Evolutionary conservation across 2,329 filamentous ascomycete genomes (phyloP).

Genomic region (Alternaria tenuissima): DNA sequence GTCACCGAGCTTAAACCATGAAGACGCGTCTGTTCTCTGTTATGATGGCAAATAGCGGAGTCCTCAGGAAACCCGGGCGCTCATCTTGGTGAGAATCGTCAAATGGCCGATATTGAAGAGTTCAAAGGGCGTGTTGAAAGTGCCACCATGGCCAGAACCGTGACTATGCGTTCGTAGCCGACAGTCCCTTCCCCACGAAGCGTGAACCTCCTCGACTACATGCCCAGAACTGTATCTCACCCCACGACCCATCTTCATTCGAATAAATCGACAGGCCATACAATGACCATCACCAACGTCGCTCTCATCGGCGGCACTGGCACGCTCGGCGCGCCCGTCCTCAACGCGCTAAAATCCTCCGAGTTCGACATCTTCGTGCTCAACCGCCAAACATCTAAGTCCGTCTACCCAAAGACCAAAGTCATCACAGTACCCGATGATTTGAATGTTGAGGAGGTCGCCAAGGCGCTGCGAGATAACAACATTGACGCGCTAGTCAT

Average conservation of each 20-base stretch:
- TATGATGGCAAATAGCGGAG: no score
- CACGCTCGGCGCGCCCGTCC: conserved; percentile 45
- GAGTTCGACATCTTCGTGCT: conserved; percentile 46
- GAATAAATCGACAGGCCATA: background rate
- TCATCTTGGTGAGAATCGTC: rapidly evolving
- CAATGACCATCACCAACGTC: conserved; percentile 50
- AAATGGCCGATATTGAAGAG: background rate
- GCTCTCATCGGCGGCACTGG: conserved; percentile 52
- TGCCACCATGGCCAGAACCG: no score
- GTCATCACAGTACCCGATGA: conserved; percentile 53
- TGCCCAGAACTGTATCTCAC: background rate
- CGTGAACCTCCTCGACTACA: background rate
- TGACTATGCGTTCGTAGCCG: conserved; percentile 4
- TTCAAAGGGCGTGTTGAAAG: no score
- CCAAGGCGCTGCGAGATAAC: conserved; percentile 55
- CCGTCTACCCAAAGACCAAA: conserved; percentile 53
- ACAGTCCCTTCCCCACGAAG: background rate
- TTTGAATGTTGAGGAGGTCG: conserved; percentile 40
- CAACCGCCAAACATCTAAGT: conserved; percentile 47
- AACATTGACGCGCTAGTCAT: conserved; percentile 61
- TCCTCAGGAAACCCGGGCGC: rapidly evolving
- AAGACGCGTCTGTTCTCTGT: no score
- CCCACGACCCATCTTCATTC: background rate
- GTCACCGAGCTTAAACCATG: background rate
- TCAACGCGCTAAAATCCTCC: conserved; percentile 41